Evolutionary conservation across 2,329 filamentous ascomycete species (phyloP).

Genomic region (Microsporum ferrugineum): DNA sequence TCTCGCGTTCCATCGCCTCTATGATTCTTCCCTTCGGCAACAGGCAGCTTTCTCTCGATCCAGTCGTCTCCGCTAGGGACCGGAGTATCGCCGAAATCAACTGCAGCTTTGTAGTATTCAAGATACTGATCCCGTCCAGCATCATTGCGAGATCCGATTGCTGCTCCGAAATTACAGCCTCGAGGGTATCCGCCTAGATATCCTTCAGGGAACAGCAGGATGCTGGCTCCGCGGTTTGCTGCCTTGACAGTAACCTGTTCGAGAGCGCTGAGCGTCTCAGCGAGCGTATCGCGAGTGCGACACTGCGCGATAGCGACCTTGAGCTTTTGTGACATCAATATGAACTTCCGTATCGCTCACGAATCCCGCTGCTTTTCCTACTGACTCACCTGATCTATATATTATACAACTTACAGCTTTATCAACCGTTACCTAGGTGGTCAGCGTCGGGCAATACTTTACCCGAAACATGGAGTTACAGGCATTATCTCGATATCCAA

Average conservation of each 20-base stretch:
- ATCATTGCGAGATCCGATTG: constrained; percentile 56
- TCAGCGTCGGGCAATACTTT: no score
- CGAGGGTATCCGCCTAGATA: constrained; percentile 87
- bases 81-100: constrained; percentile 73
- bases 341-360: not conserved
- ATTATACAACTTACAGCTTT: no score
- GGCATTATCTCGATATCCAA: no score
- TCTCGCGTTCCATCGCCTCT: constrained; percentile 70
- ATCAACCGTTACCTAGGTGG: no score
- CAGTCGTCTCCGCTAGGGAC: constrained; percentile 60
- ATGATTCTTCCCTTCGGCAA: constrained; percentile 40
- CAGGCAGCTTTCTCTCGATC: constrained; percentile 51
- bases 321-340: constrained; percentile 30
- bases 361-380: no score
- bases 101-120: constrained; percentile 63
- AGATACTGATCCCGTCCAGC: constrained; percentile 72
- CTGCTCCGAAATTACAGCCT: constrained; percentile 63
- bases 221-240: constrained; percentile 47
- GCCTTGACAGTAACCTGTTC: constrained; percentile 52
- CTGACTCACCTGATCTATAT: no score
- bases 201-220: constrained; percentile 83
- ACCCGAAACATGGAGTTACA: no score
- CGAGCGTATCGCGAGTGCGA: constrained; percentile 30
- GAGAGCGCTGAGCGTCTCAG: constrained; percentile 56
- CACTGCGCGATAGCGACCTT: constrained; percentile 39